Evolutionary conservation across 148 eudicot genomes (phyloP).

Genomic region (Vaccinium corymbosum): DNA sequence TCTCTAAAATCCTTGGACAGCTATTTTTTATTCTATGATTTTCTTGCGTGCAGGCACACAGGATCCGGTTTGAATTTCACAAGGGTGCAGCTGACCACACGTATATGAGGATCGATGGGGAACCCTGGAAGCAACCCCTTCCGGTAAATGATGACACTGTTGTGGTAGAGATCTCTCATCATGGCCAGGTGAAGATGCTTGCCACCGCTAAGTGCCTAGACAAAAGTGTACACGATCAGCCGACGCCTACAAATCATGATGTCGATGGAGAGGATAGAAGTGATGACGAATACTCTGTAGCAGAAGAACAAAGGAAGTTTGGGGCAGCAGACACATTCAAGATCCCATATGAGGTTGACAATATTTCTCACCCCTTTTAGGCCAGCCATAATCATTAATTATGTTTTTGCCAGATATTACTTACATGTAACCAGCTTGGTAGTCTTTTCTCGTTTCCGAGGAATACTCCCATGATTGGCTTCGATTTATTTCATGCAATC

Average conservation of each 20-base stretch:
- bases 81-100: conserved; percentile 73
- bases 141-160: conserved; percentile 74
- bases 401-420: neutral
- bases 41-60: conserved; percentile 38
- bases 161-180: conserved; percentile 76
- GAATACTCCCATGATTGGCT: neutral
- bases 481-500: neutral
- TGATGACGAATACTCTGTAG: conserved; percentile 37
- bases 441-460: neutral
- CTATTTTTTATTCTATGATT: neutral
- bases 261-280: conserved; percentile 32
- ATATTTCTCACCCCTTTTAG: conserved; percentile 60
- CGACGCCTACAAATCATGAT: conserved; percentile 19
- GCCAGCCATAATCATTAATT: neutral
- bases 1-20: neutral
- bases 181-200: conserved; percentile 89
- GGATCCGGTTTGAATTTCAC: conserved; percentile 74
- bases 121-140: conserved; percentile 96
- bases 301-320: conserved; percentile 71
- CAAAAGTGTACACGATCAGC: conserved; percentile 52
- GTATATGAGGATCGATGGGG: conserved; percentile 95
- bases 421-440: neutral
- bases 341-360: conserved; percentile 69
- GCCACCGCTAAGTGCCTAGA: conserved; percentile 53
- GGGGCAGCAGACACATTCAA: conserved; percentile 87